A percentile compares a stretch with the other conserved stretches of the same genome.
These are phyloP conservation scores for Aechmea fasciata DNA, from an alignment of 176 grass and related monocot species.

Conservation along the genomic window DNA sequence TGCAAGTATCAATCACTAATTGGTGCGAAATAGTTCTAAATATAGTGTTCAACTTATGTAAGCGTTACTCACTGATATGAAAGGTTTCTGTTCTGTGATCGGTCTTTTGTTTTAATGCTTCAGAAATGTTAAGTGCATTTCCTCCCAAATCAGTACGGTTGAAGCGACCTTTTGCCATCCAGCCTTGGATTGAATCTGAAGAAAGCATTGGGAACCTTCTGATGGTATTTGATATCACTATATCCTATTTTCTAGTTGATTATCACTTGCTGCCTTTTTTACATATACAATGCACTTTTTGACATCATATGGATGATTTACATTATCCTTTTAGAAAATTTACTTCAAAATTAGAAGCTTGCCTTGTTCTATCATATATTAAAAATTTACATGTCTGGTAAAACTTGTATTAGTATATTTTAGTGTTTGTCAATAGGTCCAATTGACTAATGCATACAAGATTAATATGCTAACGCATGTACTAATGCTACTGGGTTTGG, in stretches of 20 bases:
- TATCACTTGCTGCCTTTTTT: slow-evolving; percentile 7
- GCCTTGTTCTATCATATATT: background rate
- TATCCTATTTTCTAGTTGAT: background rate
- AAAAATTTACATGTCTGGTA: too few relatives aligned
- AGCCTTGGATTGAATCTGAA: slow-evolving; percentile 74
- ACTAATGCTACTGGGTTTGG: slow-evolving; percentile 24
- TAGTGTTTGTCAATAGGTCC: too few relatives aligned
- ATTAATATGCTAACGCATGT: slow-evolving; percentile 15
- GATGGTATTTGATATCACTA: slow-evolving; percentile 46
- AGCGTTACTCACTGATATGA: background rate
- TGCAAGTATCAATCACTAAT: too few relatives aligned
- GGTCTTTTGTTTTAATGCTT: background rate
- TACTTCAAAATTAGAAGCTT: background rate
- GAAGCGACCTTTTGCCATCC: slow-evolving; percentile 59
- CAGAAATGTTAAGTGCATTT: slow-evolving; percentile 69
- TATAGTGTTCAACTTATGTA: background rate
- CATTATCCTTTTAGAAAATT: too few relatives aligned
- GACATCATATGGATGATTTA: too few relatives aligned
- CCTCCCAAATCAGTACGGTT: slow-evolving; percentile 55
- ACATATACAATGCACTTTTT: too few relatives aligned
- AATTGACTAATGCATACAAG: slow-evolving; percentile 2
- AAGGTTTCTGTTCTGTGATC: slow-evolving; percentile 6
- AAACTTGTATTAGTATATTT: too few relatives aligned
- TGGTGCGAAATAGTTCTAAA: too few relatives aligned
- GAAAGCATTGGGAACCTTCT: slow-evolving; percentile 84